Evolutionary conservation across 208 protist genomes (phyloP).

Genomic region (Leishmania guyanensis): DNA sequence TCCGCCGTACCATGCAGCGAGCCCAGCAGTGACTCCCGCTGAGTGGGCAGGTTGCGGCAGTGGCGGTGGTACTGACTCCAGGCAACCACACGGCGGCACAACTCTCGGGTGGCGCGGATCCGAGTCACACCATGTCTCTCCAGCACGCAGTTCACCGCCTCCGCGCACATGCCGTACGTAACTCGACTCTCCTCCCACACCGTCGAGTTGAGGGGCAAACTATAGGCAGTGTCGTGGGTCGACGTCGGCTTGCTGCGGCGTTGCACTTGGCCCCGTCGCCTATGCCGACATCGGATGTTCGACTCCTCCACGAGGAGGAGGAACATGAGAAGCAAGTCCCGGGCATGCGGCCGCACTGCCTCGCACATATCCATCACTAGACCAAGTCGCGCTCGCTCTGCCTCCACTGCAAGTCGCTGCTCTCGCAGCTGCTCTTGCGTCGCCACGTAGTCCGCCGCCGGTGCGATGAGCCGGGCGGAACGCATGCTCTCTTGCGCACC

Average conservation of each 20-base stretch:
- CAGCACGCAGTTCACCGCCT: conserved; percentile 69
- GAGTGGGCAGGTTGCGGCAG: background rate
- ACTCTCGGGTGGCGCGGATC: conserved; percentile 34
- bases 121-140: conserved; percentile 40
- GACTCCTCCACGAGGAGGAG: conserved; percentile 43
- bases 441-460: conserved; percentile 9
- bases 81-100: conserved; percentile 34
- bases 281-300: background rate
- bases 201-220: background rate
- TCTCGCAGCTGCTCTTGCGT: conserved; percentile 19
- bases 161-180: conserved; percentile 40
- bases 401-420: conserved; percentile 21
- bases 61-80: conserved; percentile 13
- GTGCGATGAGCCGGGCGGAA: background rate
- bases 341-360: conserved; percentile 46
- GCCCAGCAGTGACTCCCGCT: background rate
- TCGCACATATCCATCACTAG: conserved; percentile 49
- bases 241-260: background rate
- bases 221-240: background rate
- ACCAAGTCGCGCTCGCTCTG: conserved; percentile 29
- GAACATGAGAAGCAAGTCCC: conserved; percentile 55
- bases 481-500: background rate
- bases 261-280: background rate
- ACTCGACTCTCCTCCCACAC: conserved; percentile 27
- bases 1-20: conserved; percentile 9